phyloP scores from a whole-genome alignment of 2,329 filamentous ascomycete genomes.

The Neocatenulostroma microsporum region DNA sequence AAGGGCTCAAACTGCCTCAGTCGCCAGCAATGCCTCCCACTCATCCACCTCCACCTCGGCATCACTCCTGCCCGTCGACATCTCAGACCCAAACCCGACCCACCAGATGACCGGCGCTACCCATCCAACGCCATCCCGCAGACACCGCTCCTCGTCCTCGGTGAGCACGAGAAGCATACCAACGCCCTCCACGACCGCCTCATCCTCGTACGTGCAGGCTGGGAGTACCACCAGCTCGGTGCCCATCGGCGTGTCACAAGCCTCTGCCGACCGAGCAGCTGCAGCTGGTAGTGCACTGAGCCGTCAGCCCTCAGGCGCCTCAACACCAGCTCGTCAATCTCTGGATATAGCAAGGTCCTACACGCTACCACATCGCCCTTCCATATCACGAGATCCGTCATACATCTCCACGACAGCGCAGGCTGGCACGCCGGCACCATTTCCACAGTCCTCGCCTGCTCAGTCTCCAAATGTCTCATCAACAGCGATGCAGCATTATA shows the following conservation, averaged over 20 bases:
- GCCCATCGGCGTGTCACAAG: constrained; percentile 26
- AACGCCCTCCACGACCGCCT: constrained; percentile 18
- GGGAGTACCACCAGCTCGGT: constrained; percentile 14
- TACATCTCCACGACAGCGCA: constrained; percentile 17
- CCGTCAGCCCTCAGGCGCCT: constrained; percentile 28
- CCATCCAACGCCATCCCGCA: constrained; percentile 48
- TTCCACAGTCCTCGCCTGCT: constrained; percentile 15
- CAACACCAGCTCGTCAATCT: constrained; percentile 28
- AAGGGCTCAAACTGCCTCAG: constrained; percentile 58
- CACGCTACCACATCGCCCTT: constrained; percentile 26
- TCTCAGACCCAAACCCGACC: constrained; percentile 40
- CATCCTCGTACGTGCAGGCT: constrained; percentile 14
- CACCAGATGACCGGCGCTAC: constrained; percentile 40
- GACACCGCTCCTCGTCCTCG: constrained; percentile 36
- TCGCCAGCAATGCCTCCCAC: constrained; percentile 48
- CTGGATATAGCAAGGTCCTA: constrained; percentile 22
- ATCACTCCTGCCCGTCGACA: constrained; percentile 35
- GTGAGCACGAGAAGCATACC: constrained; percentile 23
- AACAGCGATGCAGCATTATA: constrained; percentile 24
- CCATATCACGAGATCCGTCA: constrained; percentile 25
- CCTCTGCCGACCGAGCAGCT: constrained; percentile 29
- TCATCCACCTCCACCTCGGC: constrained; percentile 49
- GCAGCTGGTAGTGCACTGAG: constrained; percentile 22
- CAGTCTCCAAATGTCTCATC: constrained; percentile 12
- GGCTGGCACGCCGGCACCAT: constrained; percentile 17